phyloP scores from a whole-genome alignment of 169 alveolate genomes.

The Babesia gibsoni region DNA sequence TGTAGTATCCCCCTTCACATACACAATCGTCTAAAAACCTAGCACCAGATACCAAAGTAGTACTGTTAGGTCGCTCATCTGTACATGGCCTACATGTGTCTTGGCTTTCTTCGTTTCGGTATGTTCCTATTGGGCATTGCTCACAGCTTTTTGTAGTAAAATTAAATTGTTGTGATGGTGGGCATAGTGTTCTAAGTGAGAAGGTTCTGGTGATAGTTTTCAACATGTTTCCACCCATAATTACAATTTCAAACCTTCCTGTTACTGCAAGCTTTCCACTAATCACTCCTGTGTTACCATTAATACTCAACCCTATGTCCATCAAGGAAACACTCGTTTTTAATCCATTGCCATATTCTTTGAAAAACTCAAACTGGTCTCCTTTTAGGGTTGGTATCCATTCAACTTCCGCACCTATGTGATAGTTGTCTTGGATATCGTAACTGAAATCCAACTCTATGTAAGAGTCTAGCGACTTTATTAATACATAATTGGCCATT shows the following conservation, averaged over 20 bases:
- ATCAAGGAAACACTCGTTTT: not conserved
- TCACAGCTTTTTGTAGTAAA: conserved; percentile 5
- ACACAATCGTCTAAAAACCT: conserved; percentile 59
- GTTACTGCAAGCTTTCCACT: conserved; percentile 11
- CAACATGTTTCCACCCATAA: conserved; percentile 42
- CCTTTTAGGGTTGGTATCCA: conserved; percentile 26
- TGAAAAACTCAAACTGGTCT: conserved; percentile 38
- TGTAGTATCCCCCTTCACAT: conserved; percentile 72
- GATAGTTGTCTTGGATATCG: conserved; percentile 26
- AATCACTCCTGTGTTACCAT: conserved; percentile 34
- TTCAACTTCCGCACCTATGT: conserved; percentile 31
- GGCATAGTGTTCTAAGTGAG: conserved; percentile 28
- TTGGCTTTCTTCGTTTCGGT: conserved; percentile 40
- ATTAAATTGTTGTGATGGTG: conserved; percentile 47
- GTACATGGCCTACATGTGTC: conserved; percentile 35
- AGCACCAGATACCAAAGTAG: conserved; percentile 44
- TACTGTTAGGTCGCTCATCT: not conserved
- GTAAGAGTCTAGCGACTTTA: conserved; percentile 16
- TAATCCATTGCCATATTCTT: not conserved
- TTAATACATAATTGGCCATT: conserved; percentile 14
- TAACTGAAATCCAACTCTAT: conserved; percentile 23
- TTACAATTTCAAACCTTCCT: conserved; percentile 22
- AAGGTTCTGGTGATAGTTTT: conserved; percentile 1
- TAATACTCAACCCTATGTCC: conserved; percentile 8
- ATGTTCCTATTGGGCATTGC: conserved; percentile 68